Base-by-base conservation (phyloP, 2,329 filamentous ascomycete genomes). In the Diplodia mutila region DNA sequence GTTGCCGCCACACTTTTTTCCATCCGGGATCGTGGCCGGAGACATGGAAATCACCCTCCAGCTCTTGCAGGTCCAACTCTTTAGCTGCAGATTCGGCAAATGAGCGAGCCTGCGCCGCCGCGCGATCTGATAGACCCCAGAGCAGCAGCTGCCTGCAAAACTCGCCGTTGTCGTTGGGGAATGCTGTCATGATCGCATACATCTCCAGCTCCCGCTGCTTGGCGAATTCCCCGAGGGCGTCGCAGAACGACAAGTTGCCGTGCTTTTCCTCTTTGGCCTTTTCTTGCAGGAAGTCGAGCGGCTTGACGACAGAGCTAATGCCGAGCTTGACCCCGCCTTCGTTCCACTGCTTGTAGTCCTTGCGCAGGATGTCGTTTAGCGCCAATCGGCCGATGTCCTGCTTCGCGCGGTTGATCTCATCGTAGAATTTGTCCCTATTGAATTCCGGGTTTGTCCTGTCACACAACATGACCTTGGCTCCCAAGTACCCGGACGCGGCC, bases 311-410 rank as follows among this genome's bases (percentile, higher is more conserved):
- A 51, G 86, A 86, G 72, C 87, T 87, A 66, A 92, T 87, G n/a
- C 91, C 91, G 4, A 94, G 82, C 21, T 80, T 82, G 46, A 87
- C 75, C 0, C 72, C 77, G 63, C 78, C 80, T 12, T 80, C 80
- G 12, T 80, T 80, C 91, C 91, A 95, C 74, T 91, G 85, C 80
- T 96, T 96, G 80, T 94, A 96, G 79, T 96, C 92, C 77, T 94
- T 94, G 70, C 90, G 84, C 64, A 94, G 78, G 48, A 94, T 85
- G 72, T 94, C 91, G 25, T 85, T 80, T 71, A 93, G 78, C 46
- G 79, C 81, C 54, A 95, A 79, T 0, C 75, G 72, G 2, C 84
- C 86, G 63, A 95, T 84, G 71, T 93, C 86, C 70, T 87, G 85
- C 77, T 94, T 94, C 5, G 91, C 89, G 5, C 78, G 78, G 0